A percentile compares a stretch with the other conserved stretches of the same genome.
phyloP scores from a whole-genome alignment of 257 asterid genomes.

The Jasminum sambac region DNA sequence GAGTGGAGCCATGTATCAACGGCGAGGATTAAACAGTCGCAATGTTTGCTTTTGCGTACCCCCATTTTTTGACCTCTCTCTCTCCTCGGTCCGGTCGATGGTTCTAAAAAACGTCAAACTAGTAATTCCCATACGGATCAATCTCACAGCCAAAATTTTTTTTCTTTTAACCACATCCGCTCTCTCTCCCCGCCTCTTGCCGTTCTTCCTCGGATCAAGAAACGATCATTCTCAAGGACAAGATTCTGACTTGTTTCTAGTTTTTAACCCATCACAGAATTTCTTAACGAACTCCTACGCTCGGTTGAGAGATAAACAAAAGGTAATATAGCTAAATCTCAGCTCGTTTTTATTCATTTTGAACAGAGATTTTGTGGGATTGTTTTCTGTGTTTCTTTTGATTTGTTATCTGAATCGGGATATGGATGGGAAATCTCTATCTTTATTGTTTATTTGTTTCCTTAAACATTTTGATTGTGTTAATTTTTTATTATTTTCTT shows the following conservation, averaged over 20 bases:
- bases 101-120: too few species aligned
- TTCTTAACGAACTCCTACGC: neutral
- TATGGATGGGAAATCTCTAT: neutral
- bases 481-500: neutral
- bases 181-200: neutral
- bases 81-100: too few species aligned
- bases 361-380: neutral
- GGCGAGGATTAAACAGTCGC: too few species aligned
- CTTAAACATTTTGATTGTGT: neutral
- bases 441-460: slow-evolving; percentile 1
- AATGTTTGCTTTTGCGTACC: too few species aligned
- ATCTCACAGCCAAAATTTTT: too few species aligned
- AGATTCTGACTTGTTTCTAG: neutral
- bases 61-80: too few species aligned
- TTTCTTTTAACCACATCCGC: too few species aligned
- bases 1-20: too few species aligned
- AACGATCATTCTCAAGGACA: neutral
- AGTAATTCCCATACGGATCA: too few species aligned
- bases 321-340: slow-evolving; percentile 21
- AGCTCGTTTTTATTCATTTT: slow-evolving; percentile 3
- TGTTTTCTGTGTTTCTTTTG: neutral
- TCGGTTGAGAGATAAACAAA: neutral
- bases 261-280: neutral
- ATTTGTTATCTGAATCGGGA: neutral
- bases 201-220: neutral